Evolutionary conservation across 2,329 filamentous ascomycete genomes (phyloP), one percentile per base, ranked within the genome.

Genomic region (Neofusicoccum laricinum): DNA sequence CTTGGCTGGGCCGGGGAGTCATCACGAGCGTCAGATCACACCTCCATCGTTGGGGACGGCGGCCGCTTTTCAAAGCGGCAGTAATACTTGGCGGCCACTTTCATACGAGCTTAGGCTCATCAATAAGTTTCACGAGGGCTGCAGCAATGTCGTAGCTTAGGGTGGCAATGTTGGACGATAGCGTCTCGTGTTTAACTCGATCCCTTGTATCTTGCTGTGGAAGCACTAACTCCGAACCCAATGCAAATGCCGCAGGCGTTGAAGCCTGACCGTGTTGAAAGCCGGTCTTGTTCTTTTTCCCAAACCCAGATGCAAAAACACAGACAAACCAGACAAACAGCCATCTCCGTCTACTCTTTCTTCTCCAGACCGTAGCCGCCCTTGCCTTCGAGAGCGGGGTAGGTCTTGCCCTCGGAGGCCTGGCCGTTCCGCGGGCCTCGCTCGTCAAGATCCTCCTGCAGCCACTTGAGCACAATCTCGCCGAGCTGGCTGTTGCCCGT

Each of bases 391-490:
- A 80, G 73, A 63, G 77, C 81, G 70, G 82, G 77, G 70, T 90
- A 92, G 7, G 87, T 87, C 81, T 85, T 85, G 2, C 89, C 89
- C 77, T 92, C 87, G 0, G 78, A 83, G 65, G 82, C 77, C 64
- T 80, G 80, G 45, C 81, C 79, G 69, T 86, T 90, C 53, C 94
- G 82, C 2, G 93, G 93, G 0, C 94, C 94, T 68, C 94, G 83
- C 69, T 90, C 88, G 69, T 84, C 81, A 67, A 97, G 78, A 78
- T 98, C 94, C 66, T 90, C 86, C 73, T 87, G 87, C 76, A 99
- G 81, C 95, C 95, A 99, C 63, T 84, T 84, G 69, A 99, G 80
- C 34, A 98, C 95, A 67, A 99, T 78, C 79, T 96, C 90, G 10
- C 94, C 93, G 7, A 98, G 82, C 64, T 87, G 86, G 71, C 90